Evolutionary conservation across 139 green algal species (phyloP).

Genomic region (Nannochloris sp.): DNA sequence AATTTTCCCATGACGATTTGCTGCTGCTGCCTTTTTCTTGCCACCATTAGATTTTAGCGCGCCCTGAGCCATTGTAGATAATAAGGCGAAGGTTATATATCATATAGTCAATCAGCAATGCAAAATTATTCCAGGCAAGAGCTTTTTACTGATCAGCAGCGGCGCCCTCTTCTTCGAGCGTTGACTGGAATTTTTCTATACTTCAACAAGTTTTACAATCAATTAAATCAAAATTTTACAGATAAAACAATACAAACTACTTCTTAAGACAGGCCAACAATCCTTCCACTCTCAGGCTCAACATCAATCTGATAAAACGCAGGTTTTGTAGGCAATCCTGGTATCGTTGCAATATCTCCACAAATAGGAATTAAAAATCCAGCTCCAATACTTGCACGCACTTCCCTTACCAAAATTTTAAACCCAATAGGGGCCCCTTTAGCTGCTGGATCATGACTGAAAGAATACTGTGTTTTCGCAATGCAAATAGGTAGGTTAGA

Average conservation of each 20-base stretch:
- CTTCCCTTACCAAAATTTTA: slow-evolving; percentile 80
- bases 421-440: slow-evolving; percentile 82
- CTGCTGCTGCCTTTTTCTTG: neutral
- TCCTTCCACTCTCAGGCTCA: slow-evolving; percentile 58
- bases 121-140: too few relatives aligned
- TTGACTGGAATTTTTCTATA: too few relatives aligned
- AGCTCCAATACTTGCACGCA: slow-evolving; percentile 78
- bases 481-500: slow-evolving; percentile 94
- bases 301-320: slow-evolving; percentile 80
- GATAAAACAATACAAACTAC: too few relatives aligned
- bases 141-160: too few relatives aligned
- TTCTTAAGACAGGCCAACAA: slow-evolving; percentile 74
- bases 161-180: too few relatives aligned
- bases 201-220: too few relatives aligned
- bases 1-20: neutral
- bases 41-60: too few relatives aligned
- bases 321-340: slow-evolving; percentile 78
- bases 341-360: slow-evolving; percentile 93
- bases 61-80: too few relatives aligned
- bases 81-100: too few relatives aligned
- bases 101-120: too few relatives aligned
- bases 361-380: slow-evolving; percentile 91
- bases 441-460: slow-evolving; percentile 25
- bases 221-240: too few relatives aligned
- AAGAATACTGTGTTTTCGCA: slow-evolving; percentile 90